These are phyloP conservation scores for Podospora anserina DNA, from an alignment of 495 filamentous ascomycete genomes.

Conservation along the genomic window DNA sequence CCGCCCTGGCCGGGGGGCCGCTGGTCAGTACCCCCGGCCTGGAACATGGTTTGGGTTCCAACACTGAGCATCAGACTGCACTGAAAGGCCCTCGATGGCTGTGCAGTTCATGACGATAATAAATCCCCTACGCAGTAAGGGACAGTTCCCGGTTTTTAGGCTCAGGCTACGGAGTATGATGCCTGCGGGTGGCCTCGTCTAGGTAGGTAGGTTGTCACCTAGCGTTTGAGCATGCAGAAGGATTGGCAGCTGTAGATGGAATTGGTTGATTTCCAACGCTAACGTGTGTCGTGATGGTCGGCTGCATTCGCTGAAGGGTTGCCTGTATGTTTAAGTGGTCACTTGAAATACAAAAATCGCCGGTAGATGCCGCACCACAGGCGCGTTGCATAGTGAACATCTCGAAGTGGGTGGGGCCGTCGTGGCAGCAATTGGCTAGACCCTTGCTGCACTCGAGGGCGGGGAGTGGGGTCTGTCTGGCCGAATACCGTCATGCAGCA, in stretches of 20 bases:
- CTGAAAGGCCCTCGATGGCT: neutral
- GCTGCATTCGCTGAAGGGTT: neutral
- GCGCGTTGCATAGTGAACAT: neutral
- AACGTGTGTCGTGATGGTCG: neutral
- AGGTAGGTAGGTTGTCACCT: neutral
- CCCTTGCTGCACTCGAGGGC: constrained; percentile 9
- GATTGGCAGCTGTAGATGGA: neutral
- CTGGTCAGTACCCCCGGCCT: constrained; percentile 5
- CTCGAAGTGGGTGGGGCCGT: neutral
- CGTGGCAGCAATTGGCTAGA: constrained; percentile 9
- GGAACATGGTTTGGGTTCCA: constrained; percentile 10
- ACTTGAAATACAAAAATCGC: neutral
- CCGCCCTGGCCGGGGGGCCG: neutral
- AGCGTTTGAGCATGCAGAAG: neutral
- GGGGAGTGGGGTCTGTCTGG: constrained; percentile 9
- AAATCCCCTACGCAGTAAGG: neutral
- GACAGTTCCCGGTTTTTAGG: neutral
- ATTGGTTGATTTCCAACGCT: constrained; percentile 1
- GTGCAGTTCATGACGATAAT: neutral
- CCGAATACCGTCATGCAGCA: neutral
- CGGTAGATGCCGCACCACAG: constrained; percentile 4
- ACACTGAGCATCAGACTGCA: constrained; percentile 3
- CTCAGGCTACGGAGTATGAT: neutral
- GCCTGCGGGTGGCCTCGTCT: neutral
- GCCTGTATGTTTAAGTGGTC: neutral